Conservation (phyloP, 1,284 basidiomycete genomes). For the Leccinum fuscescens region DNA sequence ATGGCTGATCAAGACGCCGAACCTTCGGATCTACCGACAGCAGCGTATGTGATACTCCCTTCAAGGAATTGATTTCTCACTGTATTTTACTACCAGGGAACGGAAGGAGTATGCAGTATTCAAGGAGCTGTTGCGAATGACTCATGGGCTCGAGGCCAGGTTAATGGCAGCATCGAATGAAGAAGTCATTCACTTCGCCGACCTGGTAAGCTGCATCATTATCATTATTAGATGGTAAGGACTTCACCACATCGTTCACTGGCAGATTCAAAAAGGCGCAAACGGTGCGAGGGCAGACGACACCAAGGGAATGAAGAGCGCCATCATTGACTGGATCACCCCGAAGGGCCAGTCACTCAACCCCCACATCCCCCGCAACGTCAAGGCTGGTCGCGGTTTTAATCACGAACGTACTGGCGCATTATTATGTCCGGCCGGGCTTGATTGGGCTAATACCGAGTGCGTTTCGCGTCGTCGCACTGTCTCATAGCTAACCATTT, state of each 20-base stretch:
- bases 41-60: background rate
- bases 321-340: background rate
- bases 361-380: background rate
- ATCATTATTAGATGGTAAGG: background rate
- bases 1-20: background rate
- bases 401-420: background rate
- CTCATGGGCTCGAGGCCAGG: background rate
- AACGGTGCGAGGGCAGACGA: background rate
- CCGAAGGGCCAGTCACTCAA: background rate
- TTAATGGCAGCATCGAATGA: background rate
- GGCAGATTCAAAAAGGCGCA: background rate
- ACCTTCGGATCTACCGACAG: background rate
- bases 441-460: background rate
- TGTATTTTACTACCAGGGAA: background rate
- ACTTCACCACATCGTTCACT: background rate
- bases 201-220: background rate
- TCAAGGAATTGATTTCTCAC: background rate
- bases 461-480: background rate
- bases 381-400: background rate
- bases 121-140: background rate
- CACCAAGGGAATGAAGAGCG: background rate
- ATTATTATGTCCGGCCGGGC: background rate
- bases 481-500: background rate
- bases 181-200: background rate
- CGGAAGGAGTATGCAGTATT: background rate